phyloP scores from a whole-genome alignment of 1,284 basidiomycete species.

The Sutorius eximius region DNA sequence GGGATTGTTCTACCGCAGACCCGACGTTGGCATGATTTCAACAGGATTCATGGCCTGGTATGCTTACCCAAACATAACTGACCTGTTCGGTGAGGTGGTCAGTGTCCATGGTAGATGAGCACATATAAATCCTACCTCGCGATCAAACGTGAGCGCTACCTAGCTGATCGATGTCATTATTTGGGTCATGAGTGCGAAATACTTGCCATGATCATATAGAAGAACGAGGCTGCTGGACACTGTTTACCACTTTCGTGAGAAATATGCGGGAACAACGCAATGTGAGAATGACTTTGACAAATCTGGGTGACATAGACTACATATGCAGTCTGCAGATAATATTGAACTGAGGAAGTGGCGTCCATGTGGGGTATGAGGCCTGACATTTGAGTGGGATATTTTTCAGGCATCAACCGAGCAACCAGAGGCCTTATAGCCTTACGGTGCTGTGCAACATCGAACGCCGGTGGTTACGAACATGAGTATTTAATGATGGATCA shows the following conservation, averaged over 20 bases:
- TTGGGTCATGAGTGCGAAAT: too few relatives aligned
- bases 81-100: slow-evolving; percentile 5
- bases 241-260: not conserved
- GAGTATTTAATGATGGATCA: too few relatives aligned
- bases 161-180: not conserved
- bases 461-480: not conserved
- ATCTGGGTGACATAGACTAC: not conserved
- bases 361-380: not conserved
- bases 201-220: slow-evolving; percentile 14
- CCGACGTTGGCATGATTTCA: not conserved
- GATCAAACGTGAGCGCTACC: slow-evolving; percentile 11
- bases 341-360: not conserved
- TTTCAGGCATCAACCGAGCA: not conserved
- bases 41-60: not conserved
- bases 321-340: not conserved
- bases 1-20: not conserved
- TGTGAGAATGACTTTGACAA: not conserved
- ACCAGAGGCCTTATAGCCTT: not conserved
- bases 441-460: not conserved
- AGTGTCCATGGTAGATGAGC: not conserved
- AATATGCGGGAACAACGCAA: not conserved
- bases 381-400: not conserved
- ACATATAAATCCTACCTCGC: slow-evolving; percentile 7
- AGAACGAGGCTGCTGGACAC: not conserved
- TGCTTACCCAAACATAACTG: slow-evolving; percentile 18